Percentiles rank a stretch among this genome's conserved stretches.
phyloP scores from a whole-genome alignment of 768 basidiomycete species.

The Hortiboletus campestris region DNA sequence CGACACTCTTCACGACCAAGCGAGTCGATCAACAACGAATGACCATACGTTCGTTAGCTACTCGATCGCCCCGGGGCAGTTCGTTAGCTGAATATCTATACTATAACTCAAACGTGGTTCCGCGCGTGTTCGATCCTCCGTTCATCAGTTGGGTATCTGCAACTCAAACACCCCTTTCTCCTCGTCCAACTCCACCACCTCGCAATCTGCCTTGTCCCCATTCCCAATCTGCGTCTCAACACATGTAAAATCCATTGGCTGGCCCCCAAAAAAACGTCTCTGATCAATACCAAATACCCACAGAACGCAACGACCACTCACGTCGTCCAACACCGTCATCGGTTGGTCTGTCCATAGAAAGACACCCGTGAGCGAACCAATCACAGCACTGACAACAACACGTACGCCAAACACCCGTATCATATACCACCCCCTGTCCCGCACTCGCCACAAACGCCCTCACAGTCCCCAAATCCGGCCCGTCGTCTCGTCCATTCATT shows the following conservation, averaged over 20 bases:
- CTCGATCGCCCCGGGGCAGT: no score
- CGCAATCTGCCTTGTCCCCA: conserved; percentile 77
- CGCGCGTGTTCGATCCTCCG: no score
- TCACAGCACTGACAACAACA: conserved; percentile 18
- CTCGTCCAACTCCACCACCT: conserved; percentile 57
- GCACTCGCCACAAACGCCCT: conserved; percentile 80
- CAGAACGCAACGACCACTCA: conserved; percentile 29
- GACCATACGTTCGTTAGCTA: no score
- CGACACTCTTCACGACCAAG: no score
- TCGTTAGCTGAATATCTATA: no score
- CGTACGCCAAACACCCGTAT: conserved; percentile 88
- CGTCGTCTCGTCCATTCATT: conserved; percentile 69
- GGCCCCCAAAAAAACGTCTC: not conserved
- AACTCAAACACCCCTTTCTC: not conserved
- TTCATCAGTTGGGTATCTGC: not conserved
- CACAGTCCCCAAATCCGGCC: conserved; percentile 71
- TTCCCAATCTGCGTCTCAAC: conserved; percentile 93
- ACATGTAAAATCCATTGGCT: conserved; percentile 82
- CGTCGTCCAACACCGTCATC: conserved; percentile 77
- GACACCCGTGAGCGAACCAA: conserved; percentile 2
- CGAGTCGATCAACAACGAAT: no score
- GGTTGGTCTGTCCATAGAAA: conserved; percentile 72
- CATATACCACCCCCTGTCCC: conserved; percentile 85
- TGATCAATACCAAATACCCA: not conserved
- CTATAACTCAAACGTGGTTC: no score